Conservation (phyloP, 2,329 filamentous ascomycete genomes). For the Xylaria sp. region DNA sequence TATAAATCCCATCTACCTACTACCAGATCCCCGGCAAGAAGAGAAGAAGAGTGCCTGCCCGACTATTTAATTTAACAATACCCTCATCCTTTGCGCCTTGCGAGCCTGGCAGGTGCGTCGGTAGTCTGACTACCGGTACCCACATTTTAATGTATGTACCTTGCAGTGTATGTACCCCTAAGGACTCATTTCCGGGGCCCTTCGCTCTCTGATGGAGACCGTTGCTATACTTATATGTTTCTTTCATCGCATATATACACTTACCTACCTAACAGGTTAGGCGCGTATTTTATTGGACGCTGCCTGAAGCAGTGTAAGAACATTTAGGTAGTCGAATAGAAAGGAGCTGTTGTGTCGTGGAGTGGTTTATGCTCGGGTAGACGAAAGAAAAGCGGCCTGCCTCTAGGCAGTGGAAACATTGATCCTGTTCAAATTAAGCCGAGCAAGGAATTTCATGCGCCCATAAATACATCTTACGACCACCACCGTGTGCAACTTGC, state of each 20-base stretch:
- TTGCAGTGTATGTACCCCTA: neutral
- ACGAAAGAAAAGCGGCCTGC: neutral
- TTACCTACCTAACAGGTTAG: too few species aligned
- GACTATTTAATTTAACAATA: too few species aligned
- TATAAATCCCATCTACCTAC: too few species aligned
- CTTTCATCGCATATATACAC: too few species aligned
- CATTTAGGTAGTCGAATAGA: neutral
- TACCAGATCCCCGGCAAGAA: too few species aligned
- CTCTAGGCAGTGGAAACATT: neutral
- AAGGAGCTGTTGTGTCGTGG: neutral
- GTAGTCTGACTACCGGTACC: neutral
- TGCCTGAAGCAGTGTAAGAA: neutral
- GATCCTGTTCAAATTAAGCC: neutral
- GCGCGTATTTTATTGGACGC: neutral
- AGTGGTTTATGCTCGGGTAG: neutral
- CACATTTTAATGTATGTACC: neutral
- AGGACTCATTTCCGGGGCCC: neutral
- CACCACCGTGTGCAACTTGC: neutral
- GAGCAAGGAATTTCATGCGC: constrained; percentile 1
- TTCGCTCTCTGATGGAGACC: neutral
- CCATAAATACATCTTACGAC: neutral
- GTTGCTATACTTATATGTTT: neutral
- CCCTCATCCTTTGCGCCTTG: too few species aligned
- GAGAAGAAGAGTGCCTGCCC: too few species aligned
- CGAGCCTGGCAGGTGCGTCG: neutral